These are phyloP conservation scores for Allodekkera sacchari DNA, from an alignment of 805 yeast species.

Conservation along the genomic window DNA sequence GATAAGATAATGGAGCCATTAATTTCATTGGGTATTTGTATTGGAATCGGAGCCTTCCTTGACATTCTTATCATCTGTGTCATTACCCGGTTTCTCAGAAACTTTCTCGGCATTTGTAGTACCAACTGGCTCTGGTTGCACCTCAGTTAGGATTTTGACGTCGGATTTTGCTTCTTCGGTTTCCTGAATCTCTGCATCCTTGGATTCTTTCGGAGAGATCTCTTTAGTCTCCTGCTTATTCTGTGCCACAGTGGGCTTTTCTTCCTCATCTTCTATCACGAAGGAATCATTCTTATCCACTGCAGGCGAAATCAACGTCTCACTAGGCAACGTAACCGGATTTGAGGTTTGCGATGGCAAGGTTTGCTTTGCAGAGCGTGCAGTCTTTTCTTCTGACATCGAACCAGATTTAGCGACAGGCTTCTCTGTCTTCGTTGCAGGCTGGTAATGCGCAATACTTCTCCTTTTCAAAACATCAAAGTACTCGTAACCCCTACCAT, in stretches of 20 bases:
- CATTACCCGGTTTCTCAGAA: not conserved
- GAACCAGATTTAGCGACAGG: constrained; percentile 7
- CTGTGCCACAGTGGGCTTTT: constrained; percentile 3
- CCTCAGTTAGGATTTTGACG: too few species aligned
- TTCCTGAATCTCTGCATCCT: constrained; percentile 9
- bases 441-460: constrained; percentile 31
- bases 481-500: constrained; percentile 45
- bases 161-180: constrained; percentile 4
- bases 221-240: not conserved
- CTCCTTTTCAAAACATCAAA: constrained; percentile 62
- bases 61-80: not conserved
- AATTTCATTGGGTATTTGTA: too few species aligned
- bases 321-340: constrained; percentile 22
- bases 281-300: constrained; percentile 17
- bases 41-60: not conserved
- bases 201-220: not conserved
- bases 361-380: not conserved
- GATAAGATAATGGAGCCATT: too few species aligned
- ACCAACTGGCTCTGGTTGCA: not conserved
- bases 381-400: constrained; percentile 1
- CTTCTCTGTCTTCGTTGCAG: constrained; percentile 5
- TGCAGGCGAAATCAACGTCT: constrained; percentile 25
- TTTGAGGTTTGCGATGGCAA: not conserved
- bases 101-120: not conserved
- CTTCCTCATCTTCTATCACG: constrained; percentile 22